These are phyloP conservation scores for Fusarium continuum DNA, from an alignment of 2,329 filamentous ascomycete genomes.

Conservation along the genomic window DNA sequence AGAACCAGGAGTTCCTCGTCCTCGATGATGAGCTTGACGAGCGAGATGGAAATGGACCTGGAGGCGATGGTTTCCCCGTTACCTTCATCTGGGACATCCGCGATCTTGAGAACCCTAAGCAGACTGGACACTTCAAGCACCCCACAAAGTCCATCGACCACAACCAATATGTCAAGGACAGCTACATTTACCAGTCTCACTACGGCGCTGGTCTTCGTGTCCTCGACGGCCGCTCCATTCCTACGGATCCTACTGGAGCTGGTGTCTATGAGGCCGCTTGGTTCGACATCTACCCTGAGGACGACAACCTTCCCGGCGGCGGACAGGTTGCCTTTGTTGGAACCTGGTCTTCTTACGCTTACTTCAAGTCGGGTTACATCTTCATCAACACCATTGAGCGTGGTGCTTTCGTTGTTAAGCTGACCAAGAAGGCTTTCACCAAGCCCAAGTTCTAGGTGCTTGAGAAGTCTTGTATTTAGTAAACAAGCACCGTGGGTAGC, in stretches of 20 bases:
- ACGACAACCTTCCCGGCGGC: slow-evolving; percentile 52
- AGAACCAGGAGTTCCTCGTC: slow-evolving; percentile 57
- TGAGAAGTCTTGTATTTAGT: neutral
- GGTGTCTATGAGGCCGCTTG: slow-evolving; percentile 57
- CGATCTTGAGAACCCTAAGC: slow-evolving; percentile 53
- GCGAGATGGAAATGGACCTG: slow-evolving; percentile 50
- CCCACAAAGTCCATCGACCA: slow-evolving; percentile 56
- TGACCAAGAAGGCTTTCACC: slow-evolving; percentile 35
- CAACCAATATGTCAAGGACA: slow-evolving; percentile 59
- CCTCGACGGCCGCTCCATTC: slow-evolving; percentile 50
- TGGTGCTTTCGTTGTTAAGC: slow-evolving; percentile 57
- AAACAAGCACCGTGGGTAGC: too few species aligned
- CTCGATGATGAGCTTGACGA: slow-evolving; percentile 66
- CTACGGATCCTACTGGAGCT: slow-evolving; percentile 55
- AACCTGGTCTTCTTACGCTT: slow-evolving; percentile 60
- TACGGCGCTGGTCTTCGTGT: slow-evolving; percentile 60
- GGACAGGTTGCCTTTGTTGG: slow-evolving; percentile 54
- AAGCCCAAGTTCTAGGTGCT: slow-evolving; percentile 10
- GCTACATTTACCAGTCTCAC: slow-evolving; percentile 59
- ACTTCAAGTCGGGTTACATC: slow-evolving; percentile 59
- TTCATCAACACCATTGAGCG: slow-evolving; percentile 63
- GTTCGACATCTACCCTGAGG: slow-evolving; percentile 62
- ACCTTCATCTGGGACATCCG: slow-evolving; percentile 63
- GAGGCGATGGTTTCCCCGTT: slow-evolving; percentile 55
- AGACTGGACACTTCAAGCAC: slow-evolving; percentile 55